Percentiles rank a stretch among this genome's conserved stretches.
Evolutionary conservation across 768 basidiomycete genomes (phyloP).

Genomic region (Austroboletus festivus): DNA sequence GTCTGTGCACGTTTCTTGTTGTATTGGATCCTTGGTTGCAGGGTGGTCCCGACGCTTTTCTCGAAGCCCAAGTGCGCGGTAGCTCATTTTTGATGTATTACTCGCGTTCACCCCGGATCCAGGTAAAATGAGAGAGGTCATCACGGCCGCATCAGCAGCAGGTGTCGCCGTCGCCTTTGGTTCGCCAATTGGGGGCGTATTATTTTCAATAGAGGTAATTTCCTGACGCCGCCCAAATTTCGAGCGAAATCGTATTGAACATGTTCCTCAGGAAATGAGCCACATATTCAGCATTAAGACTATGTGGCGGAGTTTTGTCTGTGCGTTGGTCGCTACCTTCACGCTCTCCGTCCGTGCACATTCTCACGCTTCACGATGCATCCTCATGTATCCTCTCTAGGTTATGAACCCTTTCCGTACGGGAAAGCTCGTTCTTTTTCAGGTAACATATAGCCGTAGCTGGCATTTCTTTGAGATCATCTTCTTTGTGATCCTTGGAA

Average conservation of each 20-base stretch:
- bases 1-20: conserved; percentile 95
- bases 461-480: conserved; percentile 99
- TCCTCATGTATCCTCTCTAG: conserved; percentile 40
- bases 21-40: conserved; percentile 88
- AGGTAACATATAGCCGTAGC: conserved; percentile 94
- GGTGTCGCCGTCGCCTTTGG: conserved; percentile 99
- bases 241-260: background rate
- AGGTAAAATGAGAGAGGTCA: conserved; percentile 85
- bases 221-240: background rate
- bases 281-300: conserved; percentile 95
- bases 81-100: background rate
- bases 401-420: conserved; percentile 98
- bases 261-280: conserved; percentile 85
- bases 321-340: conserved; percentile 94
- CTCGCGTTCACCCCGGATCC: conserved; percentile 15
- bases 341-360: conserved; percentile 76
- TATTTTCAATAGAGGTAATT: conserved; percentile 92
- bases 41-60: conserved; percentile 78
- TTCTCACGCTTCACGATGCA: conserved; percentile 16
- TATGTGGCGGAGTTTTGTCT: conserved; percentile 98
- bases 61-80: conserved; percentile 75
- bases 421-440: conserved; percentile 96
- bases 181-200: conserved; percentile 94
- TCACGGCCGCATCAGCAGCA: conserved; percentile 94
- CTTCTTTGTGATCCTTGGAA: conserved; percentile 90